These are phyloP conservation scores for Erodium maritimum DNA, from an alignment of 345 rosid species.

Conservation along the genomic window DNA sequence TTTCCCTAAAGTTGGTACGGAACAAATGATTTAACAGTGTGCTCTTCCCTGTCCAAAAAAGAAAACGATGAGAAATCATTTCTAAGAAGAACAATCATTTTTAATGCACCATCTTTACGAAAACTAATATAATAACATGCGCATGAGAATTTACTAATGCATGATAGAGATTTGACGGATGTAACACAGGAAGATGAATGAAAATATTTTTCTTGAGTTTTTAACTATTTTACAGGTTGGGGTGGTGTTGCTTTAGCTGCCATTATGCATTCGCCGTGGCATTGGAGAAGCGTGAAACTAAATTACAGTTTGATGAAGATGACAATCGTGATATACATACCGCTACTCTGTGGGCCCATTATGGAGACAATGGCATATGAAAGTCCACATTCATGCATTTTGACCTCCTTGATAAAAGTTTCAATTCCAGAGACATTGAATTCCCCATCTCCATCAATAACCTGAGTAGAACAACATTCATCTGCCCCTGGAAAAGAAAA, in stretches of 20 bases:
- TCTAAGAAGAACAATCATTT: neutral
- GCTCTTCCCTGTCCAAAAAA: slow-evolving; percentile 65
- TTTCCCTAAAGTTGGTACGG: slow-evolving; percentile 76
- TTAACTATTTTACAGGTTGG: neutral
- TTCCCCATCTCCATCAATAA: slow-evolving; percentile 10
- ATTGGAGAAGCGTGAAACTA: neutral
- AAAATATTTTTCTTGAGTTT: neutral
- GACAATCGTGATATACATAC: neutral
- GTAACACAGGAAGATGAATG: neutral
- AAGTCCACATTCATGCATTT: slow-evolving; percentile 6
- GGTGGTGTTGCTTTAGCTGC: neutral
- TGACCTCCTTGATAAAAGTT: slow-evolving; percentile 2
- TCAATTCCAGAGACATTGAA: slow-evolving; percentile 9
- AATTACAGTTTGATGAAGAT: neutral
- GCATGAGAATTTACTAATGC: too few relatives aligned
- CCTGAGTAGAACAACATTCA: slow-evolving; percentile 8
- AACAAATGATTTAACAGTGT: slow-evolving; percentile 79
- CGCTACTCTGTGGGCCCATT: slow-evolving; percentile 14
- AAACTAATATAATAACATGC: too few relatives aligned
- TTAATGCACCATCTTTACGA: neutral
- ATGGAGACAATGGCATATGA: slow-evolving; percentile 14
- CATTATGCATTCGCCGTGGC: neutral
- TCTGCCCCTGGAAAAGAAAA: neutral
- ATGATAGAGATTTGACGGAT: neutral
- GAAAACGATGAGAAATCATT: neutral